A percentile compares a stretch with the other conserved stretches of the same genome.
Conservation (phyloP, 768 basidiomycete genomes). For the Boletus insuetus region DNA sequence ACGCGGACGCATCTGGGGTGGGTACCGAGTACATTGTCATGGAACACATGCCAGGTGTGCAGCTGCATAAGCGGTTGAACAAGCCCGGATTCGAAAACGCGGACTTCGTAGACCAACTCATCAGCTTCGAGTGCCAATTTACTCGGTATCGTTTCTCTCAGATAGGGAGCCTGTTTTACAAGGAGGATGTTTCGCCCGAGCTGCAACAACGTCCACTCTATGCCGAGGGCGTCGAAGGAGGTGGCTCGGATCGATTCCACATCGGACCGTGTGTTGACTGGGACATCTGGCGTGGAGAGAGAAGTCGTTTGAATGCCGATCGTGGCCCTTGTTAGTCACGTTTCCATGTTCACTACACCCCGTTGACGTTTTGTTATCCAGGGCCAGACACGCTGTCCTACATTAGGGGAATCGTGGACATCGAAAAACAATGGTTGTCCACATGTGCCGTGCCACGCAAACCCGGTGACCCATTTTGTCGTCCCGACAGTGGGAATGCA, state of each 20-base stretch:
- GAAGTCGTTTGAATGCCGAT: background rate
- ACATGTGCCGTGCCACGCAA: background rate
- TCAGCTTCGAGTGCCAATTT: conserved; percentile 23
- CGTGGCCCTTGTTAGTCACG: conserved; percentile 33
- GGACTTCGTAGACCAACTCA: conserved; percentile 15
- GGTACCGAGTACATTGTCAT: conserved; percentile 35
- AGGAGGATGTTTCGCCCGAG: conserved; percentile 21
- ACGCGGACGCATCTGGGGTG: conserved; percentile 18
- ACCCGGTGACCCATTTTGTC: background rate
- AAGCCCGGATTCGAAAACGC: background rate
- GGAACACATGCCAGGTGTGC: conserved; percentile 29
- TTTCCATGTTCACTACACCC: too few species aligned
- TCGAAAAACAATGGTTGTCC: conserved; percentile 1
- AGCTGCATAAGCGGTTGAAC: conserved; percentile 16
- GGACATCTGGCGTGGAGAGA: conserved; percentile 8
- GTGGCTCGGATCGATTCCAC: conserved; percentile 22
- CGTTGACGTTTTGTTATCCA: background rate
- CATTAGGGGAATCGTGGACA: background rate
- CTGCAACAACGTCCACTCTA: conserved; percentile 10
- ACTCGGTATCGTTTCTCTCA: conserved; percentile 23
- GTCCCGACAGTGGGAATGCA: background rate
- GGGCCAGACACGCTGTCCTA: conserved; percentile 1
- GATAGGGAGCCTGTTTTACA: conserved; percentile 36
- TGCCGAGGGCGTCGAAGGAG: conserved; percentile 32
- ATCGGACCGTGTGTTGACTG: conserved; percentile 6